Base-by-base conservation (phyloP, 495 filamentous ascomycete species). In the Penicillium antarcticum region DNA sequence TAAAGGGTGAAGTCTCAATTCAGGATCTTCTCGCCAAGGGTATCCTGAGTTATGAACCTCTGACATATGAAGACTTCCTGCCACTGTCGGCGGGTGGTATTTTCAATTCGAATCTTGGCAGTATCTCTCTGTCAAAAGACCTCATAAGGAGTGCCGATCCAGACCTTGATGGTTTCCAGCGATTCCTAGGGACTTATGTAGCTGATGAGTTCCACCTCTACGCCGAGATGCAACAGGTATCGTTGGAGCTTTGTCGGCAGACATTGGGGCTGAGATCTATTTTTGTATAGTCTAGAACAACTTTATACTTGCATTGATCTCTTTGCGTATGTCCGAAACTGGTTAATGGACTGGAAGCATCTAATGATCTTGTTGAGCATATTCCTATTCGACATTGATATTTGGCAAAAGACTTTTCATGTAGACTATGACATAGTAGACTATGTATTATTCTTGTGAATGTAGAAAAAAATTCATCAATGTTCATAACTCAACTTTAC, bases 41-140 rank as follows among this genome's bases (percentile, higher is more conserved):
- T 0, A 24, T 66, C 5, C 12, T 75, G 11, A 51, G 51, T 42
- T 65, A 57, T 34, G 62, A 67, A 39, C 70, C 70, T 13, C 59
- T 75, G 13, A 71, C 63, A 1, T 75, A 75, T 34, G 72, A 75
- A 42, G 72, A 75, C 32, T 75, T 75, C 48, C 56, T 75, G 8
- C 72, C 72, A 2, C 49, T 75, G 2, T 72, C 69, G 4, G 72
- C 72, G 1, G 72, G 64, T 8, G 72, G 70, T 14, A 75, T 75
- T 26, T 75, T 75, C 57, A 63, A 67, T 14, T 72, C 69, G 9
- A 75, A 74, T 34, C 55, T 76, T 3, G 59, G 65, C 9, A 53
- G 39, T 5, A 34, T 45, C 4, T 60, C 57, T 0, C 42, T 57
- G 24, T 55, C 61, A 12, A 62, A 55, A 21, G 57, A 61, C 44